Percentiles rank a stretch among this genome's conserved stretches.
These are phyloP conservation scores for Gossypium ekmanianum DNA, from an alignment of 345 rosid species.

Conservation along the genomic window DNA sequence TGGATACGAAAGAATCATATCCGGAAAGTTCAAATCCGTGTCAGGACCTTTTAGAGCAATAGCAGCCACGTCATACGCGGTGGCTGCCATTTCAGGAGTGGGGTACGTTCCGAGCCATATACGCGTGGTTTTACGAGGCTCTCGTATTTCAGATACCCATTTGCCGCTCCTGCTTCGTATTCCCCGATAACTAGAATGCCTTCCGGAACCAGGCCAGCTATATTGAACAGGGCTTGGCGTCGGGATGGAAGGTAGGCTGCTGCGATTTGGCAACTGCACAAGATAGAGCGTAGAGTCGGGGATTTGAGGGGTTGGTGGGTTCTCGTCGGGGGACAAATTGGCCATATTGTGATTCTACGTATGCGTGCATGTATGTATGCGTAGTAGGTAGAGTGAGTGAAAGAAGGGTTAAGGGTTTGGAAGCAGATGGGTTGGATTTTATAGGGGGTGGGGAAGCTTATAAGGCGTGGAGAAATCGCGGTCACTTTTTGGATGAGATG, in stretches of 20 bases:
- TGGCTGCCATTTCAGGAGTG: slow-evolving; percentile 73
- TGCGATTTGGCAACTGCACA: background rate
- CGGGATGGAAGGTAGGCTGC: background rate
- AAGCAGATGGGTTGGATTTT: background rate
- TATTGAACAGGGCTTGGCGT: slow-evolving; percentile 8
- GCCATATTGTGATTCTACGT: slow-evolving; percentile 20
- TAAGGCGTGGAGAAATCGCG: slow-evolving; percentile 47
- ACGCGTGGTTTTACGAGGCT: slow-evolving; percentile 65
- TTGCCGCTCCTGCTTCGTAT: slow-evolving; percentile 66
- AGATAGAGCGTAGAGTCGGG: background rate
- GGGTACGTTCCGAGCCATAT: slow-evolving; percentile 73
- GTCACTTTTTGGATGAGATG: slow-evolving; percentile 17
- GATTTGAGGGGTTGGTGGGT: slow-evolving; percentile 18
- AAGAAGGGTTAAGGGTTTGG: too few relatives aligned
- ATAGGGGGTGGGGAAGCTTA: background rate
- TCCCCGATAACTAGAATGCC: slow-evolving; percentile 51
- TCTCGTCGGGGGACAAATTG: slow-evolving; percentile 8
- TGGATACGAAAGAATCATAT: slow-evolving; percentile 42
- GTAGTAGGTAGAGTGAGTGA: too few relatives aligned
- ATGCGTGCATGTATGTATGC: too few relatives aligned
- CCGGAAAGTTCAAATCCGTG: slow-evolving; percentile 53
- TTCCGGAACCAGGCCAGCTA: slow-evolving; percentile 22
- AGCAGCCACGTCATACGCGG: slow-evolving; percentile 76
- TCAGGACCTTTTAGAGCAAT: slow-evolving; percentile 62
- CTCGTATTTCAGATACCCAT: slow-evolving; percentile 83